Evolutionary conservation across 352 stramenopile genomes (phyloP).

Genomic region (Phytophthora pluvialis): DNA sequence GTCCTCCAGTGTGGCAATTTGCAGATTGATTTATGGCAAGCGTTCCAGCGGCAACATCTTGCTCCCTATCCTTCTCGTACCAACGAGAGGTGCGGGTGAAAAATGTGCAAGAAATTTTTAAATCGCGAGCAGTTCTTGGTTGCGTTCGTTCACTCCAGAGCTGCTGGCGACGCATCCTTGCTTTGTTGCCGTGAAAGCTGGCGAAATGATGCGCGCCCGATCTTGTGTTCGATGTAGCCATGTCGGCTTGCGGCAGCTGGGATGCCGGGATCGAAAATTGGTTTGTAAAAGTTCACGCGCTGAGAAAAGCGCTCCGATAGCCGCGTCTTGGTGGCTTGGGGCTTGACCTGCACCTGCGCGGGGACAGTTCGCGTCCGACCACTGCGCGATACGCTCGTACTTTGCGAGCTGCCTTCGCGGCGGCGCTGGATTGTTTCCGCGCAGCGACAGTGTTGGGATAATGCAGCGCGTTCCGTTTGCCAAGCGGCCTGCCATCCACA

Average conservation of each 20-base stretch:
- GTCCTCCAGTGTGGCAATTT: too few relatives aligned
- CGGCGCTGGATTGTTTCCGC: constrained; percentile 1
- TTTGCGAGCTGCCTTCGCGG: neutral
- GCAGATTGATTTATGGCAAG: too few relatives aligned
- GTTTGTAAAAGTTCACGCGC: neutral
- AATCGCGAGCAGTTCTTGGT: neutral
- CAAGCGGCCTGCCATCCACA: neutral
- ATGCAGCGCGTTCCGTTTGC: neutral
- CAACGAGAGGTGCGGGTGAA: too few relatives aligned
- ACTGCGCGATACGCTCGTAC: constrained; percentile 1
- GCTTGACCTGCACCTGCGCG: constrained; percentile 9
- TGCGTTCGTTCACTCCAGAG: neutral
- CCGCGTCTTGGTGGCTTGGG: constrained; percentile 21
- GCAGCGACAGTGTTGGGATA: neutral
- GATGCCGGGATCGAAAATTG: neutral
- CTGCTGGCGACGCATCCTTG: neutral
- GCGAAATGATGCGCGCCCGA: constrained; percentile 1
- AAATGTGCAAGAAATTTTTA: too few relatives aligned
- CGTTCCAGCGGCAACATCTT: too few relatives aligned
- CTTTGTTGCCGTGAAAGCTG: neutral
- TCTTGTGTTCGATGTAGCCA: constrained; percentile 11
- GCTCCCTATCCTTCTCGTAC: too few relatives aligned
- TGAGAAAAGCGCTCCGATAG: constrained; percentile 19
- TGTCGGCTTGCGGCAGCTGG: neutral
- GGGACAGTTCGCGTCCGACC: constrained; percentile 14